Evolutionary conservation across 2,329 filamentous ascomycete genomes (phyloP).

Genomic region (Colletotrichum tropicicola): DNA sequence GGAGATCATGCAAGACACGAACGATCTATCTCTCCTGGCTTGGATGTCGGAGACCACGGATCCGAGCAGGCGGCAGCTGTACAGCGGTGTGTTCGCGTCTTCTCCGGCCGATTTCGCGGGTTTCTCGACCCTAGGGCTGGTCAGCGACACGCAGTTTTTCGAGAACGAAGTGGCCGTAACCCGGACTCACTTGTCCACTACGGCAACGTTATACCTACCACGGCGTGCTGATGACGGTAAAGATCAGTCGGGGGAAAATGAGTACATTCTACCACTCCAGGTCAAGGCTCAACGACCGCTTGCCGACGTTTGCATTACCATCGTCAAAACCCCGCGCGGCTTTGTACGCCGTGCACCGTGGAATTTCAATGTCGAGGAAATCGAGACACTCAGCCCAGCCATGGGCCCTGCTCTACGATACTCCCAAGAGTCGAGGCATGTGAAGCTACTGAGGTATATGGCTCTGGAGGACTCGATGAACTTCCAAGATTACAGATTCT

Average conservation of each 20-base stretch:
- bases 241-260: not conserved
- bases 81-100: not conserved
- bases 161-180: not conserved
- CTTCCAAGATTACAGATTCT: not conserved
- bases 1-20: slow-evolving; percentile 2
- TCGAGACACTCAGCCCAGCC: no score
- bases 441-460: not conserved
- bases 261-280: not conserved
- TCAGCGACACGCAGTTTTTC: not conserved
- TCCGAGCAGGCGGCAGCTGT: not conserved
- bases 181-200: not conserved
- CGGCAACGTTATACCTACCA: not conserved
- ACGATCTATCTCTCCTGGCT: slow-evolving; percentile 6
- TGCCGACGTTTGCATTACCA: no score
- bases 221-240: not conserved
- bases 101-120: not conserved
- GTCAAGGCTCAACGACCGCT: no score
- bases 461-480: not conserved
- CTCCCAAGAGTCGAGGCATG: not conserved
- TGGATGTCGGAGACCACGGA: not conserved
- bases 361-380: not conserved
- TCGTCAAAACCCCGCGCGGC: no score
- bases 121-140: not conserved
- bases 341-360: no score
- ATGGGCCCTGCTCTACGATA: no score